Evolutionary conservation across 192 early-diverging fungal genomes (phyloP), one percentile per base, ranked within the genome.

Genomic region (Lunasporangiospora selenospora): DNA sequence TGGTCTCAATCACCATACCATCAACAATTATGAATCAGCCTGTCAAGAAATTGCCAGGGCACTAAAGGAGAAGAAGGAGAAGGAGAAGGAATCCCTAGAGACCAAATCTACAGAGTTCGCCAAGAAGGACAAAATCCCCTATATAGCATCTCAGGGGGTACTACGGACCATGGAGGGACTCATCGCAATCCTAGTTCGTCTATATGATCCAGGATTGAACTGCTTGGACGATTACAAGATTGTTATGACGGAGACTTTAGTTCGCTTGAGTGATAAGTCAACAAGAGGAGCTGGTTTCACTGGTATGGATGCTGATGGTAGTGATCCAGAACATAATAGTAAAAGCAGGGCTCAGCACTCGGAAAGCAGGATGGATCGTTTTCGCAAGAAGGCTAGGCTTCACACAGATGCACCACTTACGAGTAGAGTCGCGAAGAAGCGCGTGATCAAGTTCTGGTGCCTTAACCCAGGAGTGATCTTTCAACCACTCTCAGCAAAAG

Each of bases 361-460:
- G n/a, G n/a, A n/a, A n/a, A n/a, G n/a, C n/a, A n/a, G n/a, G n/a
- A n/a, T n/a, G n/a, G n/a, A n/a, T n/a, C n/a, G n/a, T n/a, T n/a
- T n/a, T n/a, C n/a, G 30, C 23, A 30, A 19, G 39, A 16, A 21
- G 38, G 29, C 0, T 19, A 43, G 8, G 38, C 18, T 30, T 43
- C 5, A 15, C 30, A 54, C 24, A 41, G 11, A n/a, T n/a, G n/a
- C n/a, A n/a, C n/a, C n/a, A n/a, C n/a, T n/a, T n/a, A n/a, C n/a
- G n/a, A n/a, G n/a, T n/a, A n/a, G n/a, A n/a, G n/a, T n/a, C n/a
- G n/a, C n/a, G 48, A 57, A 58, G 18, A 56, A 44, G 49, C 42
- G 40, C 15, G 61, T 75, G 31, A 40, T 89, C n/a, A 80, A 67
- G 32, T 86, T 83, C 43, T 88, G 85, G 88, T 89, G 88, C 62